Evolutionary conservation across 1,284 basidiomycete species (phyloP), one percentile per base, ranked within the genome.

Genomic region (Vanrija humicola): DNA sequence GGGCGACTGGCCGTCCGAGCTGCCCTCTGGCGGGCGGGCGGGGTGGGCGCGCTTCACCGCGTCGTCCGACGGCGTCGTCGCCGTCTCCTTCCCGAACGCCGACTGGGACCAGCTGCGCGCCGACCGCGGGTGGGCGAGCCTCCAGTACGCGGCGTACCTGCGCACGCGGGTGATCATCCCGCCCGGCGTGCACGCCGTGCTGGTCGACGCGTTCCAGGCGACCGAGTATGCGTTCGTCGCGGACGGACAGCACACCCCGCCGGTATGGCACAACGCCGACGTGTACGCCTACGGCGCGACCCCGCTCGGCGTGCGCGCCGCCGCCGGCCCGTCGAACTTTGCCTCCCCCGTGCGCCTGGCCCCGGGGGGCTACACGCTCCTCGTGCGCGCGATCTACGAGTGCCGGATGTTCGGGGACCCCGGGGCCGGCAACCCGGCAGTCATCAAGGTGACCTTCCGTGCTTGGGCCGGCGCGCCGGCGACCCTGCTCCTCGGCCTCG

Each of bases 331-430:
- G 4, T 70, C 70, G 2, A 65, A 64, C 45, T 65, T 70, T 48
- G 69, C 71, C 12, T 43, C 67, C n/a, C 52, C 55, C 0, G 26
- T 75, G 23, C 12, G 46, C 0, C 54, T 75, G 3, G 14, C 8
- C 1, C 63, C 70, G 0, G 74, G 74, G 5, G 42, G 63, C 21
- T 73, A 76, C 48, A 54, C 54, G 6, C 16, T 74, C 5, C 55
- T 76, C 39, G 64, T 70, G 8, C 54, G 70, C 39, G 72, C 65
- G 2, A 46, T 67, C 42, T 76, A 76, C 57, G 74, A 76, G 52
- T 66, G 70, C 29, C 58, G 74, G 25, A 64, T 74, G 66, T 76
- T 74, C 61, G 73, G 73, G 2, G 74, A 74, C 58, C 71, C 72
- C 2, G 67, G 64, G 3, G 55, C 49, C 5, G 34, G 34, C 2